Percentiles rank a stretch among this genome's conserved stretches.
phyloP scores from a whole-genome alignment of 2,329 filamentous ascomycete species.

The Emmonsiellopsis sp. region DNA sequence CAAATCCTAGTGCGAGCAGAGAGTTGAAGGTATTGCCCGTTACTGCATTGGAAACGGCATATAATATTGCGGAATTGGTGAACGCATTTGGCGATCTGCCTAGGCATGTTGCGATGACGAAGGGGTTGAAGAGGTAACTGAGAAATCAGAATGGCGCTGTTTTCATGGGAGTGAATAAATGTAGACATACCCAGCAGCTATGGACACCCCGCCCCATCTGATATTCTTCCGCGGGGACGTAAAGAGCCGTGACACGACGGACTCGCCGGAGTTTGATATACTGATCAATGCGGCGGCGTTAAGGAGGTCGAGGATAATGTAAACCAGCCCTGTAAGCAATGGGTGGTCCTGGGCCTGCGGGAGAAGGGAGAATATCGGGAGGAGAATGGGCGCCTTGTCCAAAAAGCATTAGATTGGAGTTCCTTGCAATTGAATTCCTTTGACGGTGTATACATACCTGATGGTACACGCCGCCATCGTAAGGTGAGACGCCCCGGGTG shows the following conservation, averaged over 20 bases:
- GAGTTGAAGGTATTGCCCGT: conserved; percentile 63
- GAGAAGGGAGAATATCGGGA: conserved; percentile 84
- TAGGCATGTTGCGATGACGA: conserved; percentile 83
- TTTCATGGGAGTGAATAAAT: neutral
- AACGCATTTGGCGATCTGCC: conserved; percentile 83
- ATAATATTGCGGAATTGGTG: conserved; percentile 77
- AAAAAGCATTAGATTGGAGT: conserved; percentile 38
- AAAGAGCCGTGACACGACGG: conserved; percentile 64
- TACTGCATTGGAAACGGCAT: conserved; percentile 73
- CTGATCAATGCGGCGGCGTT: conserved; percentile 69
- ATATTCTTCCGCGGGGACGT: conserved; percentile 68
- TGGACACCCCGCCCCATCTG: conserved; percentile 62
- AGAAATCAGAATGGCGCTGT: conserved; percentile 3
- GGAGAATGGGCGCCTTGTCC: conserved; percentile 71
- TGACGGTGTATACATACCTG: conserved; percentile 37
- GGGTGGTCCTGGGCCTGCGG: conserved; percentile 60
- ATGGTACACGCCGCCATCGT: conserved; percentile 81
- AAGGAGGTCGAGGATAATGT: conserved; percentile 69
- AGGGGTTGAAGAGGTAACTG: conserved; percentile 90
- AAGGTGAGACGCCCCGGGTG: conserved; percentile 90
- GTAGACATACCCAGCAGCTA: conserved; percentile 64
- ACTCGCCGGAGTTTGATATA: conserved; percentile 75
- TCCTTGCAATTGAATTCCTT: neutral
- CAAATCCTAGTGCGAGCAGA: conserved; percentile 76
- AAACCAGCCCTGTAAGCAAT: conserved; percentile 69